These are phyloP conservation scores for Boletus reticulatus DNA, from an alignment of 768 basidiomycete genomes.

Conservation along the genomic window DNA sequence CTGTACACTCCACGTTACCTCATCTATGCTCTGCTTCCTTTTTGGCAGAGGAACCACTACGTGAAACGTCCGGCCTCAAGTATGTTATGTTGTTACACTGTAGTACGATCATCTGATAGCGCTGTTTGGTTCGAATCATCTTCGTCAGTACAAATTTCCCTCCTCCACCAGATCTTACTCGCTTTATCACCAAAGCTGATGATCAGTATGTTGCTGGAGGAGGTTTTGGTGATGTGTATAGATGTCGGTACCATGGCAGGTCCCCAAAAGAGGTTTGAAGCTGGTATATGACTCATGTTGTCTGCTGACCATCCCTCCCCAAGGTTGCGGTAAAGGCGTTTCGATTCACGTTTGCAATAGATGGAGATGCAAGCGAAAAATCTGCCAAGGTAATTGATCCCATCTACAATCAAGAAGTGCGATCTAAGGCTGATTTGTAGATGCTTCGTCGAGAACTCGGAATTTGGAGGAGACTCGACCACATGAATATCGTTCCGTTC, in stretches of 20 bases:
- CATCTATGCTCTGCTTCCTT: too few species aligned
- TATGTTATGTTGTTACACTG: too few species aligned
- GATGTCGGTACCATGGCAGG: not conserved
- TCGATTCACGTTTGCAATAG: not conserved
- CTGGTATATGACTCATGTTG: too few species aligned
- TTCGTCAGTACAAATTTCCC: too few species aligned
- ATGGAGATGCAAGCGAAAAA: not conserved
- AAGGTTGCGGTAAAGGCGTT: constrained; percentile 25
- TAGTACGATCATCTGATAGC: too few species aligned
- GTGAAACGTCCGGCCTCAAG: too few species aligned
- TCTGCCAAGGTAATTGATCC: not conserved
- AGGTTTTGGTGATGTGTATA: too few species aligned
- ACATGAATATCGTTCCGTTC: constrained; percentile 26
- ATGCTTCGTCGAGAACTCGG: constrained; percentile 27
- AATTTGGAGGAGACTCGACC: constrained; percentile 26
- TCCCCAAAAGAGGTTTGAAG: not conserved
- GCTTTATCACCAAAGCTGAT: not conserved
- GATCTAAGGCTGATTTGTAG: not conserved
- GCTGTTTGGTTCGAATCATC: too few species aligned
- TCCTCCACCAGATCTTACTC: constrained; percentile 4
- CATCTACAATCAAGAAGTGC: not conserved
- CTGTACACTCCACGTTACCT: too few species aligned
- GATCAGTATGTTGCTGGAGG: not conserved
- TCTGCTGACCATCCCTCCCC: too few species aligned
- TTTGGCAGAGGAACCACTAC: too few species aligned